phyloP scores from a whole-genome alignment of 2,329 filamentous ascomycete species.

The Aspergillus sp. region DNA sequence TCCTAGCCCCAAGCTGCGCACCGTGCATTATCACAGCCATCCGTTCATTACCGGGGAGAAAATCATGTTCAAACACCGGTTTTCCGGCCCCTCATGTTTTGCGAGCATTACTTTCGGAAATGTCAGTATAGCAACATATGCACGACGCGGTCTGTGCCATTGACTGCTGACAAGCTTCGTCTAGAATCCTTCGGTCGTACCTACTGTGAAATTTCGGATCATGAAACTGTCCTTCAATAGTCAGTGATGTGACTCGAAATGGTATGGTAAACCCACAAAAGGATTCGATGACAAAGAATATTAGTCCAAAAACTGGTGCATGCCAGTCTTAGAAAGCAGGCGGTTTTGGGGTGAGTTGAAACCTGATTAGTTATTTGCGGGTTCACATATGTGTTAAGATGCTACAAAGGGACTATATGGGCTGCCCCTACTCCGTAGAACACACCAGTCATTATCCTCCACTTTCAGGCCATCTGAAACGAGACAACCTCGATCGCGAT shows the following conservation, averaged over 20 bases:
- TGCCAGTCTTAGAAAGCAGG: conserved; percentile 2
- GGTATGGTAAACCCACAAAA: conserved; percentile 4
- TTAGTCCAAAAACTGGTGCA: conserved; percentile 8
- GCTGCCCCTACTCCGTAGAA: conserved; percentile 2
- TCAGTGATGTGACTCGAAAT: not conserved
- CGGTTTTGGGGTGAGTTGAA: conserved; percentile 9
- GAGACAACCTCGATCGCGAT: too few species aligned
- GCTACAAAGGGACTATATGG: conserved; percentile 4
- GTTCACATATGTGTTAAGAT: not conserved
- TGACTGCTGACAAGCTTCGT: conserved; percentile 3
- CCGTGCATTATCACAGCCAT: conserved; percentile 5
- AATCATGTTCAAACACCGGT: conserved; percentile 14
- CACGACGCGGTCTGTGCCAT: conserved; percentile 3
- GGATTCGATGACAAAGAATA: conserved; percentile 10
- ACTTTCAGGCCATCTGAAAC: not conserved
- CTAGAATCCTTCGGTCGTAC: conserved; percentile 2
- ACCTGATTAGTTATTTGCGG: not conserved
- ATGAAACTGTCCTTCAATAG: not conserved
- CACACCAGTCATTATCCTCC: conserved; percentile 2
- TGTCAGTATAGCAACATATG: conserved; percentile 13
- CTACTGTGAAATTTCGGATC: not conserved
- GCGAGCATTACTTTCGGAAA: conserved; percentile 14
- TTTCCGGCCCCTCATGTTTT: conserved; percentile 18
- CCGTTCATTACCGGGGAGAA: conserved; percentile 13
- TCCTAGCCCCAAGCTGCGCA: conserved; percentile 1